phyloP scores from a whole-genome alignment of 1,284 basidiomycete genomes.

The Ganoderma sp. region DNA sequence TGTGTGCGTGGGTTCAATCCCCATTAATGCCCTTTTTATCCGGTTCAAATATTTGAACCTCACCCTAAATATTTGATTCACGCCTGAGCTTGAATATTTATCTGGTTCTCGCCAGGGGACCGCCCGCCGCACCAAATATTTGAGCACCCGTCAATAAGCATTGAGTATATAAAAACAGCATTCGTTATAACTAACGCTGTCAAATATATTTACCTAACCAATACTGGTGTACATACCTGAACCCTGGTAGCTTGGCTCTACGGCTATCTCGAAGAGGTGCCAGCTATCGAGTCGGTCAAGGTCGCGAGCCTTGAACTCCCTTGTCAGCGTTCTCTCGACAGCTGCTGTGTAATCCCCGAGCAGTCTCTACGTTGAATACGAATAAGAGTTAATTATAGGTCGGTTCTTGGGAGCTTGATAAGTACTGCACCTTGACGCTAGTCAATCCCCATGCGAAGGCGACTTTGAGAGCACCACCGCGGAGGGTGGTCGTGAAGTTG shows the following conservation, averaged over 20 bases:
- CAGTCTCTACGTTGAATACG: background rate
- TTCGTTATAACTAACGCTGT: too few species aligned
- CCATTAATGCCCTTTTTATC: too few species aligned
- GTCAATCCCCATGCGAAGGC: constrained; percentile 7
- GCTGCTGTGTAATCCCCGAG: background rate
- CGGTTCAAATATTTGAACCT: too few species aligned
- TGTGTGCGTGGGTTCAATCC: too few species aligned
- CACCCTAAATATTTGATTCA: too few species aligned
- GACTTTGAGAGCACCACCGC: background rate
- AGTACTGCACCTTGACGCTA: background rate
- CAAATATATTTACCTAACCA: too few species aligned
- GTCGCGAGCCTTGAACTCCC: background rate
- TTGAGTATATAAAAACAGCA: too few species aligned
- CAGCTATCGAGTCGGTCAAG: constrained; percentile 3
- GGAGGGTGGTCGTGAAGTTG: background rate
- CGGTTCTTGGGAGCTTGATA: too few species aligned
- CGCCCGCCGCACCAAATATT: too few species aligned
- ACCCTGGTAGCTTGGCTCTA: constrained; percentile 3
- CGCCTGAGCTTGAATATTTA: too few species aligned
- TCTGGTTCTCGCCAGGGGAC: too few species aligned
- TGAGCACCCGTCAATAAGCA: too few species aligned
- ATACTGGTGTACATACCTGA: constrained; percentile 1
- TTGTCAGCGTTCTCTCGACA: background rate
- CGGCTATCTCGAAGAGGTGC: constrained; percentile 5
- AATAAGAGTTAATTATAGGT: background rate